Evolutionary conservation across 2,329 filamentous ascomycete species (phyloP).

Genomic region (Scopulariopsis brevicaulis): DNA sequence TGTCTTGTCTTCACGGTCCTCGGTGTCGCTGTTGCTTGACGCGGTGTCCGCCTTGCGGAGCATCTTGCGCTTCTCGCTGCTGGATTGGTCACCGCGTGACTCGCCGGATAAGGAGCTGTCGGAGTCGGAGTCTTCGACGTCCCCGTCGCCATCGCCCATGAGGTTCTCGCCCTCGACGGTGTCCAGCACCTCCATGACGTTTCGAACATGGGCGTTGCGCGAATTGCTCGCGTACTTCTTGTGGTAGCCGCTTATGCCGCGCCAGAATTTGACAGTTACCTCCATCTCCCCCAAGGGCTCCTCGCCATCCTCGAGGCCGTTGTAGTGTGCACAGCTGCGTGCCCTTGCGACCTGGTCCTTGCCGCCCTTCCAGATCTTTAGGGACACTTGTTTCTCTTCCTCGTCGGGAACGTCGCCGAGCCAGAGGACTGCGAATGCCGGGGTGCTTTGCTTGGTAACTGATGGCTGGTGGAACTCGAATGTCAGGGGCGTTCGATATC

Average conservation of each 20-base stretch:
- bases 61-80: not conserved
- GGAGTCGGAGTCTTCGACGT: not conserved
- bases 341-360: slow-evolving; percentile 32
- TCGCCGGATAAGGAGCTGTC: not conserved
- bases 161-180: slow-evolving; percentile 18
- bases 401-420: slow-evolving; percentile 75
- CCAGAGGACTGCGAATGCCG: slow-evolving; percentile 57
- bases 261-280: slow-evolving; percentile 23
- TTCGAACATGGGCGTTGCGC: slow-evolving; percentile 18
- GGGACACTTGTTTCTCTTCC: slow-evolving; percentile 63
- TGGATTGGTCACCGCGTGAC: not conserved
- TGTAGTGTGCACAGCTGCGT: slow-evolving; percentile 74
- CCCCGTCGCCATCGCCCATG: slow-evolving; percentile 21
- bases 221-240: not conserved
- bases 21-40: not conserved
- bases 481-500: slow-evolving; percentile 81
- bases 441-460: not conserved
- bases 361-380: slow-evolving; percentile 85
- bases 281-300: slow-evolving; percentile 72
- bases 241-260: slow-evolving; percentile 1
- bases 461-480: slow-evolving; percentile 64
- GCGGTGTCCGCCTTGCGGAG: not conserved
- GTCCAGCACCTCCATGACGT: slow-evolving; percentile 35
- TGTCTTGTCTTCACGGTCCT: not conserved
- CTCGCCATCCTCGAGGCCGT: slow-evolving; percentile 57